phyloP scores from a whole-genome alignment of 192 early-diverging fungal genomes.

The Backusella mclennaniae region DNA sequence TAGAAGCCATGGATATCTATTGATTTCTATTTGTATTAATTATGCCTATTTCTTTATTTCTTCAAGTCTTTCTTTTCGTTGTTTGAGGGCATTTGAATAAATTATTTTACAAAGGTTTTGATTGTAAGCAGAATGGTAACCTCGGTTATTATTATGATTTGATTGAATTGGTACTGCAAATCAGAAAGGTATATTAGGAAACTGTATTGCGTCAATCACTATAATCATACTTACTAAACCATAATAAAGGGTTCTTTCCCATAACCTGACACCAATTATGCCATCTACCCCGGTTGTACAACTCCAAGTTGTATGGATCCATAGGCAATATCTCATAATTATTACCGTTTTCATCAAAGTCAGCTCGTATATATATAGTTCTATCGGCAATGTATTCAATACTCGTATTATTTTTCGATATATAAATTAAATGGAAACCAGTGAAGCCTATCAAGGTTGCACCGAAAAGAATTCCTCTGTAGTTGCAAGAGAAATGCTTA shows the following conservation, averaged over 20 bases:
- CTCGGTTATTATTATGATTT: neutral
- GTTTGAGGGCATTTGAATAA: neutral
- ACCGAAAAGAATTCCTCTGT: constrained; percentile 39
- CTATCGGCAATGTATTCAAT: constrained; percentile 43
- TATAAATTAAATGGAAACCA: constrained; percentile 38
- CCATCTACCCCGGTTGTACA: constrained; percentile 35
- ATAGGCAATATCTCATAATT: constrained; percentile 29
- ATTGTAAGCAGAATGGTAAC: neutral
- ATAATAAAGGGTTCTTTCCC: constrained; percentile 30
- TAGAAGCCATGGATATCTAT: constrained; percentile 40
- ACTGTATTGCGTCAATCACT: neutral
- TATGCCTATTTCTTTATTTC: neutral
- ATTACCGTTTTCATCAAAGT: constrained; percentile 37
- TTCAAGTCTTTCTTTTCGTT: neutral
- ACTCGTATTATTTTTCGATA: constrained; percentile 41
- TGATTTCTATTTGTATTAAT: no score
- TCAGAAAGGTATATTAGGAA: neutral
- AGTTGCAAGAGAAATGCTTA: constrained; percentile 8
- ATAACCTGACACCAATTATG: constrained; percentile 46
- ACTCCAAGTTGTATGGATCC: constrained; percentile 33
- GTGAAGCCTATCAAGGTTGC: constrained; percentile 40
- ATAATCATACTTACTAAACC: constrained; percentile 29
- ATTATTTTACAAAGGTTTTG: neutral
- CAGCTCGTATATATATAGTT: constrained; percentile 25
- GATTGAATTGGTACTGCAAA: neutral